Evolutionary conservation across 805 yeast genomes (phyloP).

Genomic region (Metschnikowia cubensis): DNA sequence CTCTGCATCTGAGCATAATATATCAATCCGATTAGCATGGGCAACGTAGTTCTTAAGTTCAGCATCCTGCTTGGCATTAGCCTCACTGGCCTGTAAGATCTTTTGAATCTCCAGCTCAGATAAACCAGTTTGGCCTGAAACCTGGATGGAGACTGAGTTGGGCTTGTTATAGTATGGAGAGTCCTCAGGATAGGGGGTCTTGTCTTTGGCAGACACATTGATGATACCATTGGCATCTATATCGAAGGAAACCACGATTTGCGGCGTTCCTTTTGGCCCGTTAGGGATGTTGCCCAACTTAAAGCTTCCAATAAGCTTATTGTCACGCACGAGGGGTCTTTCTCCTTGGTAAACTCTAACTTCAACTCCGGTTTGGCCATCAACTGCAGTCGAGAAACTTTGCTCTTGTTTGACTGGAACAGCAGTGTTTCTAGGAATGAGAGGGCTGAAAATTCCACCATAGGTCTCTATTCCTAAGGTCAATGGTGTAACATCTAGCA

Average conservation of each 20-base stretch:
- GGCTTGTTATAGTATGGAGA: slow-evolving; percentile 40
- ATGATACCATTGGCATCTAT: slow-evolving; percentile 78
- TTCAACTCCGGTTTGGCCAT: slow-evolving; percentile 80
- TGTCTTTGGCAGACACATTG: slow-evolving; percentile 56
- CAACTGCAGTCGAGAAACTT: slow-evolving; percentile 76
- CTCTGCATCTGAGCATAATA: slow-evolving; percentile 83
- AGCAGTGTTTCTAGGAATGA: slow-evolving; percentile 72
- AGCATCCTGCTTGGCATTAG: slow-evolving; percentile 57
- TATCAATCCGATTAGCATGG: slow-evolving; percentile 74
- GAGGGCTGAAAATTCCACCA: slow-evolving; percentile 78
- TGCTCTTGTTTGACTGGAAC: slow-evolving; percentile 75
- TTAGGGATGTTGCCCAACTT: slow-evolving; percentile 68
- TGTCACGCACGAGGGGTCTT: slow-evolving; percentile 71
- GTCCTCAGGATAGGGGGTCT: slow-evolving; percentile 38
- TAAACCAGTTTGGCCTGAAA: slow-evolving; percentile 51
- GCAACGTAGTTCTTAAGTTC: slow-evolving; percentile 59
- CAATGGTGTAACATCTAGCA: slow-evolving; percentile 27
- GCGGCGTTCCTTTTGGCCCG: slow-evolving; percentile 77
- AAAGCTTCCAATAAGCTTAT: slow-evolving; percentile 72
- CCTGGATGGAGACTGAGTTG: slow-evolving; percentile 49
- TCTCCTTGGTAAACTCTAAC: slow-evolving; percentile 80
- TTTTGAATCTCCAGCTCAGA: slow-evolving; percentile 63
- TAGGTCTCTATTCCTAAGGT: slow-evolving; percentile 70
- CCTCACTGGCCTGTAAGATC: slow-evolving; percentile 64
- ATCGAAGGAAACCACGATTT: slow-evolving; percentile 70